Base-by-base conservation (phyloP, 495 filamentous ascomycete species). In the Lindgomyces ingoldianus region DNA sequence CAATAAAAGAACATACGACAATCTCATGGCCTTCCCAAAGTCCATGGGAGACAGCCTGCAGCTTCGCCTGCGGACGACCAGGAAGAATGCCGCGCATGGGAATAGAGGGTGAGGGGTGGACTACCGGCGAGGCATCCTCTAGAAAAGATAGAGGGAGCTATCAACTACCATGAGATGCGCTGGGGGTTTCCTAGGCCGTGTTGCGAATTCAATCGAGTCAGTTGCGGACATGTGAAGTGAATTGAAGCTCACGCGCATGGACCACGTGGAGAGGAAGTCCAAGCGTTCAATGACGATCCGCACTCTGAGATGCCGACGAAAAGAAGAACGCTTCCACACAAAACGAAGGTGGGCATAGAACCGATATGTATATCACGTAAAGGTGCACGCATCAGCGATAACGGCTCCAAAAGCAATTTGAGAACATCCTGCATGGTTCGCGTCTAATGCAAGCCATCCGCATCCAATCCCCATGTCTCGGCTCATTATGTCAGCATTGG, bases 41-140 rank as follows among this genome's bases (percentile, higher is more conserved):
- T 73, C 87, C 91, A 47, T 89, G 91, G 71, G 84, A 88, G 81
- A 96, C 81, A 79, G 92, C 91, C 83, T 95, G 91, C 73, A 93
- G 89, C 79, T 86, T 89, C 72, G 91, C 83, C 84, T 87, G 87
- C 75, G 93, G 93, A 83, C 87, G 87, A 75, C 93, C 93, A 71
- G 93, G 93, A 74, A 96, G 86, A 80, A 96, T 84, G 73, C 86
- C 85, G 84, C 87, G 84, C 85, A 87, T 87, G 72, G 74, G 79
- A 77, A 71, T 75, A 72, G 18, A 36, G 45, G 21, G 53, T 44
- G 1, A 29, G 41, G 1, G 27, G 18, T 9, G 6, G 10, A 27
- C 54, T 70, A 70, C 49, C 68, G 68, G 33, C 57, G 2, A 33
- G 16, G 39, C 62, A 67, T 70, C 22, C 36, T 65, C 47, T 46